Base-by-base conservation (phyloP, 345 rosid genomes). In the Populus deltoides region DNA sequence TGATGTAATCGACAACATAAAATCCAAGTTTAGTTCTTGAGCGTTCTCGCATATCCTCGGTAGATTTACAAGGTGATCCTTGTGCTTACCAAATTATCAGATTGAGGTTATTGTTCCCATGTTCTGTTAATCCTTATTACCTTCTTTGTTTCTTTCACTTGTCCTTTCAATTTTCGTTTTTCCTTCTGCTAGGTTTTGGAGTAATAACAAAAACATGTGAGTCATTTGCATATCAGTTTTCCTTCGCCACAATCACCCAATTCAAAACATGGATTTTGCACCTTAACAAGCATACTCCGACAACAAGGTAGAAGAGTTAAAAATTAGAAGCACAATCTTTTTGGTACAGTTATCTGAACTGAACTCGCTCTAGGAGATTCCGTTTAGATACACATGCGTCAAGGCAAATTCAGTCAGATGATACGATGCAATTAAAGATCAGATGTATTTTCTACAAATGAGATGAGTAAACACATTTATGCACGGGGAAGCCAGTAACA, bases 11-110 rank as follows among this genome's bases (percentile, higher is more conserved):
- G 75, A 86, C 29, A 74, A 69, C 73, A 87, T 89, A 24, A 90
- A 78, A 81, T 84, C 92, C 77, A 94, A 86, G 82, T 87, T 90
- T 76, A 85, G 77, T 68, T 61, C 79, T 69, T 79, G 36, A 70
- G 17, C 20, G 9, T 31, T 68, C 49, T 53, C 31, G 41, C 69
- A 6, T 25, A 24, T 10, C 45, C 53, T 39, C 20, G 71, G 36
- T 61, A 49, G 47, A 7, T 66, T 24, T 2, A 24, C 27, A 17
- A 31, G 11, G n/a, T 55, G 66, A 33, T 31, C 22, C 25, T 22
- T 36, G 24, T 27, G n/a, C 2, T 57, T 33, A 11, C 12, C 35
- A 68, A 41, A n/a, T 61, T 12, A 39, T 22, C 16, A 61, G 41
- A 22, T 63, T 29, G 10, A 31, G 33, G 49, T 75, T 41, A 7